phyloP scores from a whole-genome alignment of 2,329 filamentous ascomycete species.

The Ilyonectria destructans region DNA sequence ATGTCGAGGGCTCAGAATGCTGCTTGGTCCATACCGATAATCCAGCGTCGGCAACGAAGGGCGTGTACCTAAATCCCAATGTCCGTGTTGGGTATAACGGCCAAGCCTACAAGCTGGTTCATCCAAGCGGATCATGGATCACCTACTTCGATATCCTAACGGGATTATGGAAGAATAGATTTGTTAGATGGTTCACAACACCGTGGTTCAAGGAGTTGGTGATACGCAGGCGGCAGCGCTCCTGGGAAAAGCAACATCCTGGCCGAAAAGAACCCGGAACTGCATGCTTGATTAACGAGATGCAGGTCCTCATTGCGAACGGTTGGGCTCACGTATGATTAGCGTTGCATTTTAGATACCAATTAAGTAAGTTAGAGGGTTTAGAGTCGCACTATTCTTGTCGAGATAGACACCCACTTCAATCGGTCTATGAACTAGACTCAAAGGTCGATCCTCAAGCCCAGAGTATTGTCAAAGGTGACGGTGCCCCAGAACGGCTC shows the following conservation, averaged over 20 bases:
- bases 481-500: slow-evolving; percentile 40
- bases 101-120: not conserved
- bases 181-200: slow-evolving; percentile 14
- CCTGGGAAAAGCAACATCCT: slow-evolving; percentile 1
- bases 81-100: slow-evolving; percentile 7
- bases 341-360: too few species aligned
- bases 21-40: too few species aligned
- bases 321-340: slow-evolving; percentile 17
- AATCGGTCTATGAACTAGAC: not conserved
- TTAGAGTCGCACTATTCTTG: too few species aligned
- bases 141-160: not conserved
- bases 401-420: too few species aligned
- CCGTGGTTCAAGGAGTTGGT: slow-evolving; percentile 14
- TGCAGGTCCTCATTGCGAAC: slow-evolving; percentile 10
- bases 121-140: slow-evolving; percentile 5
- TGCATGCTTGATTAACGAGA: slow-evolving; percentile 12
- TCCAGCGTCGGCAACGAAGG: too few species aligned
- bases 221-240: not conserved
- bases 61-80: too few species aligned
- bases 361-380: too few species aligned
- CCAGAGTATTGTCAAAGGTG: slow-evolving; percentile 37
- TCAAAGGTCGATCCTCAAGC: slow-evolving; percentile 35
- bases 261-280: not conserved
- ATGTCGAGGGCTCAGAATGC: too few species aligned
- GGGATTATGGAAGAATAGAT: slow-evolving; percentile 14